Conservation (phyloP, 352 stramenopile species). For the Phytophthora fragariaefolia region DNA sequence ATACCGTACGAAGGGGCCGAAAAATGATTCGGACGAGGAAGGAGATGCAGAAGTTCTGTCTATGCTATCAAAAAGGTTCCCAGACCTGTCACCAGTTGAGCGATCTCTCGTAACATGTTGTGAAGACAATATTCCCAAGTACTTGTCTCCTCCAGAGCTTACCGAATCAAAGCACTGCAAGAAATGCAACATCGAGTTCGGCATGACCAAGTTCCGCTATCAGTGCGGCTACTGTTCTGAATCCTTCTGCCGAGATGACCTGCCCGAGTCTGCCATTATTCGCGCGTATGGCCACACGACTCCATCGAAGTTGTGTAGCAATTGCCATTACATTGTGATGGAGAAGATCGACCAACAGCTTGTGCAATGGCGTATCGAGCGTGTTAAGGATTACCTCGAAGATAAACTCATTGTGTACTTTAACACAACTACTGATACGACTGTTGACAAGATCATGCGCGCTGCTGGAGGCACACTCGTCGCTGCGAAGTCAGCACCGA, state of each 20-base stretch:
- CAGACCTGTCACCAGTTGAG: conserved; percentile 75
- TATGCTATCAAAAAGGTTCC: conserved; percentile 81
- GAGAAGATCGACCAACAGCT: conserved; percentile 84
- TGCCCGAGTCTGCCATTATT: conserved; percentile 63
- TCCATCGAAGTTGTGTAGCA: conserved; percentile 70
- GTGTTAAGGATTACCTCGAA: conserved; percentile 76
- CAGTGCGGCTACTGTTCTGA: conserved; percentile 85
- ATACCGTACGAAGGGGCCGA: conserved; percentile 1
- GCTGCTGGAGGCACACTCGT: conserved; percentile 80
- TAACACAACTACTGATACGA: conserved; percentile 80
- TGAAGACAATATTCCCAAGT: conserved; percentile 47
- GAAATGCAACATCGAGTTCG: conserved; percentile 72
- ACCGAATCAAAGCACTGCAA: conserved; percentile 73
- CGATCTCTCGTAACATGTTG: conserved; percentile 79
- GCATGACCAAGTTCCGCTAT: conserved; percentile 86
- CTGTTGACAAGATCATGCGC: conserved; percentile 86
- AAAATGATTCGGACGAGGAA: conserved; percentile 23
- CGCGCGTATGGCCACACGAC: conserved; percentile 71
- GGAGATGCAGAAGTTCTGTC: conserved; percentile 55
- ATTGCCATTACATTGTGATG: conserved; percentile 72
- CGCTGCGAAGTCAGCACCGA: conserved; percentile 78
- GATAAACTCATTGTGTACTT: conserved; percentile 79
- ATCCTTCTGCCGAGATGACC: conserved; percentile 78
- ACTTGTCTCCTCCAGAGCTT: conserved; percentile 69
- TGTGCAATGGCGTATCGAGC: conserved; percentile 80